A percentile compares a stretch with the other conserved stretches of the same genome.
Conservation (phyloP, 805 yeast genomes). For the Naumovozyma castellii region DNA sequence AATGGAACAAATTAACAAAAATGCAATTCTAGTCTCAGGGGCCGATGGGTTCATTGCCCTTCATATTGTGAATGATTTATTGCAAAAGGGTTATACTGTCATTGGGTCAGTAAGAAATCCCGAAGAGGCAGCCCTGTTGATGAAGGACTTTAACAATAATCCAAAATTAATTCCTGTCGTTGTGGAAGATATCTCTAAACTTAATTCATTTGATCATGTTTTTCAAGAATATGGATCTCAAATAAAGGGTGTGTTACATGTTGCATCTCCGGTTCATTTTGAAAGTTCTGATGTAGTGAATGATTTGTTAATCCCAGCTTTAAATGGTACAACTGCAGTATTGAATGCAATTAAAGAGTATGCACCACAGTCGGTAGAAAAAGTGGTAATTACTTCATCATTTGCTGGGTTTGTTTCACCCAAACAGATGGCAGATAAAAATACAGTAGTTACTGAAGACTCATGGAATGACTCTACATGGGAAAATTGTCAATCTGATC, state of each 20-base stretch:
- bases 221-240: slow-evolving; percentile 33
- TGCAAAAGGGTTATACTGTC: slow-evolving; percentile 35
- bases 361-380: slow-evolving; percentile 35
- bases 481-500: slow-evolving; percentile 9
- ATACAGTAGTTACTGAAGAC: slow-evolving; percentile 25
- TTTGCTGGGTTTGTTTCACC: slow-evolving; percentile 39
- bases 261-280: slow-evolving; percentile 41
- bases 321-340: slow-evolving; percentile 43
- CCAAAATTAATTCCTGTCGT: slow-evolving; percentile 24
- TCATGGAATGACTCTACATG: slow-evolving; percentile 31
- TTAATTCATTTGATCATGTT: slow-evolving; percentile 38
- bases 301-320: slow-evolving; percentile 47
- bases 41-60: slow-evolving; percentile 45
- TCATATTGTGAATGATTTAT: slow-evolving; percentile 34
- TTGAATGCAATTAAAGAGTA: slow-evolving; percentile 35
- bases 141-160: slow-evolving; percentile 22
- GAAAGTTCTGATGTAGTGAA: slow-evolving; percentile 34
- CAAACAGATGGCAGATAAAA: slow-evolving; percentile 31
- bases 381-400: slow-evolving; percentile 50
- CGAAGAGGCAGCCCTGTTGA: slow-evolving; percentile 35
- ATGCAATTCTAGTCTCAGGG: slow-evolving; percentile 38
- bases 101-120: slow-evolving; percentile 42
- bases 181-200: slow-evolving; percentile 27
- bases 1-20: neutral
- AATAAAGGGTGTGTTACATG: slow-evolving; percentile 38